phyloP scores from a whole-genome alignment of 2,329 filamentous ascomycete species.

The Elsinoe perseae region DNA sequence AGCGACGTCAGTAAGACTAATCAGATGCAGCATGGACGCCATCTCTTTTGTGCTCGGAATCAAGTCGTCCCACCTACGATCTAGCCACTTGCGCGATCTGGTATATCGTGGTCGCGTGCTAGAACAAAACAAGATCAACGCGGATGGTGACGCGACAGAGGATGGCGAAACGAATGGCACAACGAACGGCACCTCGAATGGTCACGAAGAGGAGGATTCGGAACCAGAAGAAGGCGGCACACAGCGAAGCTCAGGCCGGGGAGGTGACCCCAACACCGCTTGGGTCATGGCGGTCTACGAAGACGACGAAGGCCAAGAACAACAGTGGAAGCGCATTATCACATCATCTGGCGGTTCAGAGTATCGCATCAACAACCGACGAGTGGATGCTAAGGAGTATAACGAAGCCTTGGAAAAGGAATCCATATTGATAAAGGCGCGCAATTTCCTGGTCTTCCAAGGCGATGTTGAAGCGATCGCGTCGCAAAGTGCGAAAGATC shows the following conservation, averaged over 20 bases:
- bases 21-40: constrained; percentile 75
- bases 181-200: constrained; percentile 48
- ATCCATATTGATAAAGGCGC: constrained; percentile 94
- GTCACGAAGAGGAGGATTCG: constrained; percentile 35
- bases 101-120: constrained; percentile 93
- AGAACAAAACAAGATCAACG: constrained; percentile 85
- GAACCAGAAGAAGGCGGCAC: constrained; percentile 43
- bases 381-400: constrained; percentile 84
- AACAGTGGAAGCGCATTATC: constrained; percentile 92
- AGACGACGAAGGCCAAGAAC: constrained; percentile 90
- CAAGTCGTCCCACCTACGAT: constrained; percentile 95
- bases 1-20: neutral
- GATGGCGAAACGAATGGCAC: constrained; percentile 23
- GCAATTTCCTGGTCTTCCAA: constrained; percentile 97
- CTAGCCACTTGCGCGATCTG: constrained; percentile 84
- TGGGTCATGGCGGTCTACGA: constrained; percentile 99
- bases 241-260: constrained; percentile 54
- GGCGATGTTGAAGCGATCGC: constrained; percentile 97
- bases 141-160: constrained; percentile 65
- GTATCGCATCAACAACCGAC: constrained; percentile 90
- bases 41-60: constrained; percentile 98
- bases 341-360: constrained; percentile 83
- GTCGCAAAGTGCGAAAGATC: constrained; percentile 84
- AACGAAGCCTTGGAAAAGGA: constrained; percentile 86
- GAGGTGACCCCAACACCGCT: constrained; percentile 78